A percentile compares a stretch with the other conserved stretches of the same genome.
These are phyloP conservation scores for Pseudognaphalium luteoalbum DNA, from an alignment of 129 eudicot species.

Conservation along the genomic window DNA sequence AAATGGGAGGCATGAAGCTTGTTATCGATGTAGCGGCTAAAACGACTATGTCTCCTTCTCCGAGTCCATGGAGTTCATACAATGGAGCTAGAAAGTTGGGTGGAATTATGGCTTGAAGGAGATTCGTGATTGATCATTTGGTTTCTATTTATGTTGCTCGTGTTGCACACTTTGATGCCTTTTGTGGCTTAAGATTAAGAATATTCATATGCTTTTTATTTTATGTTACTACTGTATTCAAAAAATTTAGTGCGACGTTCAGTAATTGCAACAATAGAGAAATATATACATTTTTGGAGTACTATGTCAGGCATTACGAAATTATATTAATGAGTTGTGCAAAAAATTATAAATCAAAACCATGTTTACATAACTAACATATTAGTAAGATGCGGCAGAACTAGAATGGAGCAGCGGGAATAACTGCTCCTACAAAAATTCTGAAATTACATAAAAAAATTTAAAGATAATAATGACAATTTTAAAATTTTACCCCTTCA, in stretches of 20 bases:
- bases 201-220: not conserved
- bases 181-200: not conserved
- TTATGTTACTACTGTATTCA: not conserved
- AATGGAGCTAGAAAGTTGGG: constrained; percentile 23
- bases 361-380: too few species aligned
- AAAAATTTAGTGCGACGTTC: not conserved
- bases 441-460: too few species aligned
- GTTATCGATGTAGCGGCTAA: constrained; percentile 23
- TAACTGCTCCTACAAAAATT: too few species aligned
- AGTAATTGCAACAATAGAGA: not conserved
- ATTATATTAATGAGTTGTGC: not conserved
- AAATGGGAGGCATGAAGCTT: constrained; percentile 26
- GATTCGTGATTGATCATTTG: not conserved
- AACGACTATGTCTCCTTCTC: constrained; percentile 2
- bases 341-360: too few species aligned
- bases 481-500: too few species aligned
- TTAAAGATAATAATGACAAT: too few species aligned
- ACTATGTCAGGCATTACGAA: too few species aligned
- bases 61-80: constrained; percentile 22
- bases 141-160: not conserved
- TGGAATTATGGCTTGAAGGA: constrained; percentile 15
- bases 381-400: too few species aligned
- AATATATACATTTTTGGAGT: too few species aligned
- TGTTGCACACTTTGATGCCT: not conserved
- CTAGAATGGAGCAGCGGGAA: too few species aligned